phyloP scores from a whole-genome alignment of 2,329 filamentous ascomycete species.

The Orbilia quercus region DNA sequence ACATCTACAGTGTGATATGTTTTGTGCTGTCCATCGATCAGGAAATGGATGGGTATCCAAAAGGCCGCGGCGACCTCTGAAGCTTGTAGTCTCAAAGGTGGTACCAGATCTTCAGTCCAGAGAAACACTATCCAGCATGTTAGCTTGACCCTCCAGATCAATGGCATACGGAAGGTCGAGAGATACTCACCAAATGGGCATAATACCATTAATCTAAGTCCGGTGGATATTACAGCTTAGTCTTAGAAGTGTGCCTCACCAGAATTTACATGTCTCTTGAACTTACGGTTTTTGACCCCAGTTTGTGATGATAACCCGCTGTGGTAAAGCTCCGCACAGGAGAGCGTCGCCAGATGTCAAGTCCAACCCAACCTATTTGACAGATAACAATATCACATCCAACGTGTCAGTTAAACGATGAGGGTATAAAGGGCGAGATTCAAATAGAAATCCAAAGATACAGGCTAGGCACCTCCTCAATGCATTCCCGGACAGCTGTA shows the following conservation, averaged over 20 bases:
- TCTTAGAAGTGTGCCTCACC: too few relatives aligned
- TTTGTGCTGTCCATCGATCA: slow-evolving; percentile 71
- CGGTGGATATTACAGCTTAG: background rate
- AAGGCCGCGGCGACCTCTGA: slow-evolving; percentile 76
- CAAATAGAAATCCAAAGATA: background rate
- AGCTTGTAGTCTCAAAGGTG: slow-evolving; percentile 73
- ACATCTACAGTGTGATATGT: slow-evolving; percentile 74
- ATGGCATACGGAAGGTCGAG: too few relatives aligned
- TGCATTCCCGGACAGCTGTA: slow-evolving; percentile 73
- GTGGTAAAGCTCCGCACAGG: slow-evolving; percentile 45
- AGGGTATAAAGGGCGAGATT: background rate
- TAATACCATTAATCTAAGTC: slow-evolving; percentile 72
- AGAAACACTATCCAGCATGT: slow-evolving; percentile 70
- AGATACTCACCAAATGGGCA: slow-evolving; percentile 65
- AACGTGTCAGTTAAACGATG: background rate
- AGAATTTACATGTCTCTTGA: too few relatives aligned
- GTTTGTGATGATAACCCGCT: slow-evolving; percentile 68
- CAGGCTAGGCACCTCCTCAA: slow-evolving; percentile 69
- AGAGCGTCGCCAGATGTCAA: slow-evolving; percentile 35
- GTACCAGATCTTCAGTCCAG: slow-evolving; percentile 69
- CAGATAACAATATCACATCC: slow-evolving; percentile 21
- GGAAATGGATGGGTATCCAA: slow-evolving; percentile 74
- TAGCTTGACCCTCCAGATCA: background rate
- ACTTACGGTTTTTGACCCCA: slow-evolving; percentile 74
- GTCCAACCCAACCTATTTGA: slow-evolving; percentile 63